phyloP scores from a whole-genome alignment of 176 grass and related monocot genomes.

The Carex scoparia region DNA sequence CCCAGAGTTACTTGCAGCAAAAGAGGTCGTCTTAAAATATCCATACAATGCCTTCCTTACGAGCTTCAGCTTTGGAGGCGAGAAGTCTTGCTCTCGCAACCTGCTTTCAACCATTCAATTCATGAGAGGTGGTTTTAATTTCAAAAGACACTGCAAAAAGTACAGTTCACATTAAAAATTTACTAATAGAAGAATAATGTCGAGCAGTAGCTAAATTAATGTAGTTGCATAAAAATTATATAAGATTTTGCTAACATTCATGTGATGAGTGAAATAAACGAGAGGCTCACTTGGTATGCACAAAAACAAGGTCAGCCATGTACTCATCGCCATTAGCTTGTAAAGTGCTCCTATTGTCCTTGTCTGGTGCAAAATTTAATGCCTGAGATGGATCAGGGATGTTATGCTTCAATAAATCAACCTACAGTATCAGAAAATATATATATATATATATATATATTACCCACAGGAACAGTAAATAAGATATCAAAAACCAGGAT shows the following conservation, averaged over 20 bases:
- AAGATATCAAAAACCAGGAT: background rate
- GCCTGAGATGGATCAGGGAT: conserved; percentile 80
- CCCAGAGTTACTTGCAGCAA: conserved; percentile 36
- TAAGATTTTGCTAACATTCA: background rate
- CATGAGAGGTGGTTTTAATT: background rate
- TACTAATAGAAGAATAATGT: background rate
- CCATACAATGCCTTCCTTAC: conserved; percentile 47
- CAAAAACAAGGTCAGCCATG: conserved; percentile 76
- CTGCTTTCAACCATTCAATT: conserved; percentile 26
- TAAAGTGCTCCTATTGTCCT: conserved; percentile 61
- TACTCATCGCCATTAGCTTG: conserved; percentile 51
- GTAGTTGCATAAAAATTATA: background rate
- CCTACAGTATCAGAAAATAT: conserved; percentile 29
- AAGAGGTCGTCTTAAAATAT: conserved; percentile 53
- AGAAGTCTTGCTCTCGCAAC: conserved; percentile 55
- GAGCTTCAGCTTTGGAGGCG: conserved; percentile 38
- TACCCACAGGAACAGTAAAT: background rate
- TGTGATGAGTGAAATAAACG: background rate
- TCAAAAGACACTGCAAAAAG: background rate
- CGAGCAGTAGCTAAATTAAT: background rate
- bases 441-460: background rate
- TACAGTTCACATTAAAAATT: background rate
- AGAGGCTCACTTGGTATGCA: conserved; percentile 71
- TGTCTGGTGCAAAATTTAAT: conserved; percentile 41
- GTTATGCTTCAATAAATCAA: conserved; percentile 88